Percentiles rank a stretch among this genome's conserved stretches.
These are phyloP conservation scores for Seiridium unicorne DNA, from an alignment of 2,329 filamentous ascomycete species.

Conservation along the genomic window DNA sequence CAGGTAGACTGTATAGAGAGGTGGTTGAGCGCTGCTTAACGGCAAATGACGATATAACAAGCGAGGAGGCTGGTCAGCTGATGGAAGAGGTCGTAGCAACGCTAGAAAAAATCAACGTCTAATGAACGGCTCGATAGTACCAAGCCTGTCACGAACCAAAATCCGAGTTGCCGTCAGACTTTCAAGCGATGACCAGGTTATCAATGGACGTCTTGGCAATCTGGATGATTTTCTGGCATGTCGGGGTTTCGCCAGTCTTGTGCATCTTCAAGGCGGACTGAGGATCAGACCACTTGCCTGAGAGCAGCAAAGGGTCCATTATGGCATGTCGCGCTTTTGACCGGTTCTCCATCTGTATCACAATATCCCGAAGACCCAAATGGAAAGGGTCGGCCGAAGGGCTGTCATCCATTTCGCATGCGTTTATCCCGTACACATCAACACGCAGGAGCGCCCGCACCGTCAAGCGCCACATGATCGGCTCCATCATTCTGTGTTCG, in stretches of 20 bases:
- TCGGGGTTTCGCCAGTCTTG: slow-evolving; percentile 33
- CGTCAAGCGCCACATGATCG: slow-evolving; percentile 51
- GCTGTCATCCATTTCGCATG: slow-evolving; percentile 8
- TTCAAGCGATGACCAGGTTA: slow-evolving; percentile 51
- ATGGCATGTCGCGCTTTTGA: slow-evolving; percentile 46
- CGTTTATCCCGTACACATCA: slow-evolving; percentile 54
- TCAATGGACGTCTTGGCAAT: slow-evolving; percentile 54
- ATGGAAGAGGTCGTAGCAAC: slow-evolving; percentile 41
- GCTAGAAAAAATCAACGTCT: slow-evolving; percentile 35
- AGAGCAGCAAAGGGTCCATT: slow-evolving; percentile 43
- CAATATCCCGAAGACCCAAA: slow-evolving; percentile 53
- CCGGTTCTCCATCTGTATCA: slow-evolving; percentile 50
- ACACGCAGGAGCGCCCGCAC: slow-evolving; percentile 53
- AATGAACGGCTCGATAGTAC: background rate
- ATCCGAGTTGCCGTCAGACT: background rate
- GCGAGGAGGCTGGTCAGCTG: slow-evolving; percentile 34
- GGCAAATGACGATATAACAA: slow-evolving; percentile 34
- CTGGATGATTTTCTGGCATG: slow-evolving; percentile 51
- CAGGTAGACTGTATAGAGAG: slow-evolving; percentile 36
- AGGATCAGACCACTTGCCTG: slow-evolving; percentile 32
- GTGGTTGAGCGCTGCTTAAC: slow-evolving; percentile 40
- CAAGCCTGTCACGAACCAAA: too few relatives aligned
- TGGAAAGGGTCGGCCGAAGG: slow-evolving; percentile 29
- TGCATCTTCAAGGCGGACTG: slow-evolving; percentile 23
- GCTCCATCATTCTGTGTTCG: slow-evolving; percentile 45